Base-by-base conservation (phyloP, 2,329 filamentous ascomycete genomes). In the Pseudocercospora musae region DNA sequence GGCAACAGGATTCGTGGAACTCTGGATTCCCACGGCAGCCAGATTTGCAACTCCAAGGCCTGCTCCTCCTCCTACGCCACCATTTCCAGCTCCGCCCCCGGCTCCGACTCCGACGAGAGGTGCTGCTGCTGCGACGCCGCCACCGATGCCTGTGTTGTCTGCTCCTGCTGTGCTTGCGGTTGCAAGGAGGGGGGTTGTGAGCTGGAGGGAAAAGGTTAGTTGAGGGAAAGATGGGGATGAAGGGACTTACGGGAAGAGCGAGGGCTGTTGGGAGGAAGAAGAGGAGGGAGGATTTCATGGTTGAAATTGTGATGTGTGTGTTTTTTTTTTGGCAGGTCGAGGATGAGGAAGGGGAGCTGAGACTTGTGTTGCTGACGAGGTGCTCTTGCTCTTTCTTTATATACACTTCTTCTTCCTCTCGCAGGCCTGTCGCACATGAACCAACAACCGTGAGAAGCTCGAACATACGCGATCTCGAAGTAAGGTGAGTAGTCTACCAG, bases 41-140 rank as follows among this genome's bases (percentile, higher is more conserved):
- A 62, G 18, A 5, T 54, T 21, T 9, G 60, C 42, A 8, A 62
- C 20, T 21, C 60, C 33, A 20, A 49, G 0, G 8, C 60, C 60
- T 15, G 18, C 48, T 23, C 60, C 60, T 20, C 60, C 60, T 11
- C 60, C 60, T 5, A 55, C 53, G 4, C 60, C 60, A 15, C 60
- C 60, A 48, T 62, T 62, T 44, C 60, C 60, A 25, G 60, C 54
- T 27, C 60, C 60, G 4, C 60, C 55, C 18, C 60, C 60, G 8
- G 57, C 46, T 7, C 59, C 59, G 10, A 15, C 9, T 6, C 60
- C 60, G 25, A 52, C 20, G 6, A 57, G 27, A 6, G 55, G 46
- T 1, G 31, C 54, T n/a, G 60, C 60, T 10, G 27, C 23, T 18
- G 60, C 60, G 4, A 50, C 21, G 37, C 60, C 60, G 33, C 33